Base-by-base conservation (phyloP, 2,329 filamentous ascomycete genomes). In the Pseudogymnoascus sp. region DNA sequence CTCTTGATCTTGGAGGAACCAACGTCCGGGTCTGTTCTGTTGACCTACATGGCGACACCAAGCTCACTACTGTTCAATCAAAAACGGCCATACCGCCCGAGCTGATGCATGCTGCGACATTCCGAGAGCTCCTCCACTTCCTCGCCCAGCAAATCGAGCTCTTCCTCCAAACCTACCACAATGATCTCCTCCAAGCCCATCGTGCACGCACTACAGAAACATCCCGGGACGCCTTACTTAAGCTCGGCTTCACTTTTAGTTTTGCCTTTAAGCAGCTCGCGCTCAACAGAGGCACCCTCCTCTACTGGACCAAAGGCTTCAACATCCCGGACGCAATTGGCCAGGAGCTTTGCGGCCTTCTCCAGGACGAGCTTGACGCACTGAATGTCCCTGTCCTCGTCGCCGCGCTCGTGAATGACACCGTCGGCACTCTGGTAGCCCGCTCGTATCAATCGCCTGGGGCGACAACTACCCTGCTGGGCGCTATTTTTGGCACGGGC, bases 21-120 rank as follows among this genome's bases (percentile, higher is more conserved):
- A 99, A 99, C 79, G 96, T 97, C 78, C 89, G 95, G 70, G 95
- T 99, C 72, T 99, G 95, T 80, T 97, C 93, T 46, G 89, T 99
- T 72, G 85, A 90, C 70, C 82, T 99, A 66, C 93, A 96, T 74
- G 95, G 95, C 72, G 91, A 97, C 78, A 93, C 89, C 70, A 97
- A 92, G 64, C 97, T 97, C 81, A 91, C 90, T 76, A 85, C 97
- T 70, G 96, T 89, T 62, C 96, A 91, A 79, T 91, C 86, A 77
- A 97, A 97, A 78, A 89, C 96, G 64, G 85, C 92, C 66, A 96
- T 99, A 64, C 95, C 95, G 6, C 88, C 86, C 69, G 84, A 93
- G 68, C 82, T 97, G 73, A 97, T 97, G 95, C 84, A 89, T 36
- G 91, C 93, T 59, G 88, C 93, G 76, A 92, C 89, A 7, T 87